Evolutionary conservation across 2,329 filamentous ascomycete species (phyloP), one percentile per base, ranked within the genome.

Genomic region (Zymoseptoria brevis): DNA sequence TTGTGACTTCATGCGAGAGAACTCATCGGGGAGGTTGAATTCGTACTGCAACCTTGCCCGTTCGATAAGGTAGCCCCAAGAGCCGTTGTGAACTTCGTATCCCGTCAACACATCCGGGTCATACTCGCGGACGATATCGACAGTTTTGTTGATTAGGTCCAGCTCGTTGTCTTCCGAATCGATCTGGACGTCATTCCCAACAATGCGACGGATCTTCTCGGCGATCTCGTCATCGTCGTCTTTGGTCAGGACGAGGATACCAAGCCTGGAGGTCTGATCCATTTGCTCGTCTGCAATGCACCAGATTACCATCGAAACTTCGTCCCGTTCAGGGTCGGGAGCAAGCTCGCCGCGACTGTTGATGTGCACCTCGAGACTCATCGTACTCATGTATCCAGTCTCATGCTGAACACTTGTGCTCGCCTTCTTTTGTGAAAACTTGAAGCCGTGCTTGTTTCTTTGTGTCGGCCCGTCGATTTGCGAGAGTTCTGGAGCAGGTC

Each of bases 21-120:
- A 84, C 69, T 96, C 92, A 64, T 96, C 89, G 65, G 90, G 95
- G 3, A 99, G 79, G 67, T 96, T 87, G 72, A 89, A 94, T 62
- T 96, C 92, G 68, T 93, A 96, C 71, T 92, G 90, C 62, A 88
- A 74, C 29, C 88, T 82, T 11, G 93, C 92, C 55, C 94, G 84
- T 75, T 99, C 93, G 54, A 96, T 93, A 45, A 99, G 74, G 73
- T 95, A 99, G 1, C 95, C 94, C 94, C 94, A 99, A 0, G 92
- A 96, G 60, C 85, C 83, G 56, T 91, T 90, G 69, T 96, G 91
- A 0, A 97, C 91, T 73, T 99, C 94, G 67, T 94, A 99, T 0
- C 94, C 94, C 0, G 92, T 94, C 50, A 99, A 78, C 26, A 99
- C 89, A 69, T 99, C 94, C 0, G 94, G 94, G 71, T 99, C 94